phyloP scores from a whole-genome alignment of 2,329 filamentous ascomycete genomes.

The Endoconidiophora laricicola region DNA sequence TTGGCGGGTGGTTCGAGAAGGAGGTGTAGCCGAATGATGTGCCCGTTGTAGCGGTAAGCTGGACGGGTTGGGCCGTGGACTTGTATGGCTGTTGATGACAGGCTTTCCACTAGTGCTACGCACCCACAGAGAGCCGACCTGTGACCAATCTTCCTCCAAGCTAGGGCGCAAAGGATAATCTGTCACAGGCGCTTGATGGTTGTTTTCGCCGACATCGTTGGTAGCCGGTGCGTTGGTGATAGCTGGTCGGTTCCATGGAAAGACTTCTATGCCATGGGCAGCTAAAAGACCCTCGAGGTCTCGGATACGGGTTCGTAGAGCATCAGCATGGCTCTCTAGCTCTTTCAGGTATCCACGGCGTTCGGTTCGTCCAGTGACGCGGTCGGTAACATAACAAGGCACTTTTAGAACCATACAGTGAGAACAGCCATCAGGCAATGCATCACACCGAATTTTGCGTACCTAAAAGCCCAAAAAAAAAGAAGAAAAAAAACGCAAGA shows the following conservation, averaged over 20 bases:
- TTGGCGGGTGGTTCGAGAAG: constrained; percentile 14
- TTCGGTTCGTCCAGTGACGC: constrained; percentile 67
- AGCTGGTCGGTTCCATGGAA: background rate
- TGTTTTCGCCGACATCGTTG: background rate
- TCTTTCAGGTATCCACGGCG: constrained; percentile 63
- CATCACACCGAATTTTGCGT: constrained; percentile 78
- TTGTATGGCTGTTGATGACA: background rate
- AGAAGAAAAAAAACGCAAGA: too few species aligned
- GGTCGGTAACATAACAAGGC: constrained; percentile 71
- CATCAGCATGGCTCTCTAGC: constrained; percentile 55
- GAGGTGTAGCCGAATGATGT: constrained; percentile 13
- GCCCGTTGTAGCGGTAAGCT: constrained; percentile 17
- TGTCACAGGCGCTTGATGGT: background rate
- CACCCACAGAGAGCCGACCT: constrained; percentile 1
- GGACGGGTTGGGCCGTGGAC: background rate
- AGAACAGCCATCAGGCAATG: constrained; percentile 62
- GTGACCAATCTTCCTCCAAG: background rate
- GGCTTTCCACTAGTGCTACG: background rate
- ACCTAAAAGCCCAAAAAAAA: constrained; percentile 21
- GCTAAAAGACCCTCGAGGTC: constrained; percentile 51
- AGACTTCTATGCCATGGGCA: constrained; percentile 43
- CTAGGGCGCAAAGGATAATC: background rate
- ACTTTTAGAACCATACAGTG: constrained; percentile 62
- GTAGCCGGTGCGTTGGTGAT: background rate
- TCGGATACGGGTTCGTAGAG: constrained; percentile 48